A percentile compares a stretch with the other conserved stretches of the same genome.
phyloP scores from a whole-genome alignment of 805 yeast genomes.

The Candida orba region DNA sequence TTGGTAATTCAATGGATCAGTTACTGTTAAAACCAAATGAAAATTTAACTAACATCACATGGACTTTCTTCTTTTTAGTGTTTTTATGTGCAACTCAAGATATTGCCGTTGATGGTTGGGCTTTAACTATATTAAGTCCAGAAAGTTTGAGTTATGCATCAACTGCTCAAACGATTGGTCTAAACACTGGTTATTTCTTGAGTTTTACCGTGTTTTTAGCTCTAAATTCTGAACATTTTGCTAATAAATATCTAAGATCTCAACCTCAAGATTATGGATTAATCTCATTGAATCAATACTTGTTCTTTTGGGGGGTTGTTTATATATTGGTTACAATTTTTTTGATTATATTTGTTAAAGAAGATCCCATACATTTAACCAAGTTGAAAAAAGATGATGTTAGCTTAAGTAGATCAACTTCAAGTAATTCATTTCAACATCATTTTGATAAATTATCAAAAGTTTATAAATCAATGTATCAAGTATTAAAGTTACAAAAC shows the following conservation, averaged over 20 bases:
- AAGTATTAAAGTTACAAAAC: slow-evolving; percentile 60
- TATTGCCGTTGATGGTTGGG: slow-evolving; percentile 99
- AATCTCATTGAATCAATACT: slow-evolving; percentile 65
- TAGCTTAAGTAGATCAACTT: too few species aligned
- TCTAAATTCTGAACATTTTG: slow-evolving; percentile 85
- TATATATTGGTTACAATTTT: slow-evolving; percentile 61
- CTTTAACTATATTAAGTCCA: slow-evolving; percentile 75
- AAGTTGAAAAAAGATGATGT: slow-evolving; percentile 4
- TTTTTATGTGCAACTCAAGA: slow-evolving; percentile 95
- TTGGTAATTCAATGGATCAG: slow-evolving; percentile 54
- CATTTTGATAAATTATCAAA: slow-evolving; percentile 24
- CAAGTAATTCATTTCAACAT: slow-evolving; percentile 15
- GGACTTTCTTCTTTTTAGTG: slow-evolving; percentile 68
- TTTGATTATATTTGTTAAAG: slow-evolving; percentile 55
- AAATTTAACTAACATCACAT: slow-evolving; percentile 52
- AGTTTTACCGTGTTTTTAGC: slow-evolving; percentile 90
- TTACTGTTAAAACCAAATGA: slow-evolving; percentile 42
- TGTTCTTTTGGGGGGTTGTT: slow-evolving; percentile 68
- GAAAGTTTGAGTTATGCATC: slow-evolving; percentile 84
- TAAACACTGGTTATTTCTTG: slow-evolving; percentile 87
- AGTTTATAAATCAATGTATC: slow-evolving; percentile 60
- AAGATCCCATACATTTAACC: slow-evolving; percentile 52
- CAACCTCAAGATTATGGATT: slow-evolving; percentile 58
- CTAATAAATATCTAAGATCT: slow-evolving; percentile 71
- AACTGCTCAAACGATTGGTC: slow-evolving; percentile 94